phyloP scores from a whole-genome alignment of 2,329 filamentous ascomycete species.

The Stagonosporopsis vannaccii region DNA sequence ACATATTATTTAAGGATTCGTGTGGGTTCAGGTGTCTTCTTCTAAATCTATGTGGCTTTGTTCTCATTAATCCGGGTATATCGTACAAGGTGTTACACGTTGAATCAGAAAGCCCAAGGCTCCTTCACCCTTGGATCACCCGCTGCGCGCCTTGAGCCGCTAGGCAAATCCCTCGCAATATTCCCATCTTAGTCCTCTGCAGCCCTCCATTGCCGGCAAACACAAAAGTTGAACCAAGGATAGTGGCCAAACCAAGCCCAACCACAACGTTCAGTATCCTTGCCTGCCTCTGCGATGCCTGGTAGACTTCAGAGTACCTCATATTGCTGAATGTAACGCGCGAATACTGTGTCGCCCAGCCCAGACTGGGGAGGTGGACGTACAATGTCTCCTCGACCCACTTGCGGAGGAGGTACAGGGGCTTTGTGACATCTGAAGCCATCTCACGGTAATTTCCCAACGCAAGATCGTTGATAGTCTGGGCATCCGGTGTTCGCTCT shows the following conservation, averaged over 20 bases:
- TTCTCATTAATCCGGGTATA: neutral
- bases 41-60: neutral
- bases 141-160: conserved; percentile 33
- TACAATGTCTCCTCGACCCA: conserved; percentile 84
- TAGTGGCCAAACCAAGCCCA: conserved; percentile 27
- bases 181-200: conserved; percentile 34
- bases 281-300: conserved; percentile 62
- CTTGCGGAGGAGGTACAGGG: conserved; percentile 81
- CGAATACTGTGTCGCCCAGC: conserved; percentile 92
- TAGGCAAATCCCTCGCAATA: conserved; percentile 38
- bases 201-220: conserved; percentile 33
- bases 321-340: conserved; percentile 94
- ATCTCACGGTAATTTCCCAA: conserved; percentile 94
- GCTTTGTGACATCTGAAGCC: conserved; percentile 82
- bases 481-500: conserved; percentile 77
- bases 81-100: neutral
- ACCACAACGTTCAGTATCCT: conserved; percentile 42
- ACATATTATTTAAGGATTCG: too few relatives aligned
- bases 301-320: conserved; percentile 82
- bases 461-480: conserved; percentile 91
- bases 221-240: conserved; percentile 28
- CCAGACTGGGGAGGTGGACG: conserved; percentile 75
- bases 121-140: conserved; percentile 23
- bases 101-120: neutral
- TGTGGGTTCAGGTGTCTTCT: too few relatives aligned